Base-by-base conservation (phyloP, 352 stramenopile genomes). In the Globisporangium canariense region DNA sequence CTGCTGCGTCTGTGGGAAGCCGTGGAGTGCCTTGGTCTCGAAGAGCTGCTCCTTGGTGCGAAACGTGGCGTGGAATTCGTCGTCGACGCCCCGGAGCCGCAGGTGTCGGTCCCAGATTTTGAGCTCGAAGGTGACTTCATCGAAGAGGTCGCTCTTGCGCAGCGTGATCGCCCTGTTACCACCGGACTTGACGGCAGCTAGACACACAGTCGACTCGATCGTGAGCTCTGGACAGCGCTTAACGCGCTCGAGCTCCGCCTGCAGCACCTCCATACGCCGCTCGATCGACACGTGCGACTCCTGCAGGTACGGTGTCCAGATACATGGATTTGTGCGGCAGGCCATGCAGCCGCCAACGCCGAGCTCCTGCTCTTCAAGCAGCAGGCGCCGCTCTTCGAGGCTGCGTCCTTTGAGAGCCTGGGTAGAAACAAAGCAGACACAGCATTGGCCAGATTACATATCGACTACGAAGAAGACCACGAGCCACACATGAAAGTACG, bases 41-140 rank as follows among this genome's bases (percentile, higher is more conserved):
- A 98, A 95, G 59, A 84, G 94, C 25, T 84, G 73, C 54, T 88
- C 83, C 28, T 75, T 90, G 16, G 77, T 86, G 13, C 77, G 73
- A 66, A 96, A 98, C 14, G 89, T 95, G 43, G 83, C 74, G 64
- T 98, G 95, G n/a, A 98, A 86, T 59, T 98, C 95, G 20, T 81
- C 70, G 62, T 98, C 95, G n/a, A 98, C 80, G 1, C 66, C 78
- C 4, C 85, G 83, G 5, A 97, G 74, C 3, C 73, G 70, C 58
- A 93, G 32, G 47, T 93, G 78, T 50, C 85, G 78, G 34, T 86
- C 79, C 83, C 81, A 93, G 11, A 77, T 72, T 65, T 86, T 90
- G 52, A 79, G 64, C 52, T 93, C 86, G 9, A 72, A 25, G 6
- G 83, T 92, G 22, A 93, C 60, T 53, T 94, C 83, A 38, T 90